Base-by-base conservation (phyloP, 345 rosid genomes). In the Lepidium africanum region DNA sequence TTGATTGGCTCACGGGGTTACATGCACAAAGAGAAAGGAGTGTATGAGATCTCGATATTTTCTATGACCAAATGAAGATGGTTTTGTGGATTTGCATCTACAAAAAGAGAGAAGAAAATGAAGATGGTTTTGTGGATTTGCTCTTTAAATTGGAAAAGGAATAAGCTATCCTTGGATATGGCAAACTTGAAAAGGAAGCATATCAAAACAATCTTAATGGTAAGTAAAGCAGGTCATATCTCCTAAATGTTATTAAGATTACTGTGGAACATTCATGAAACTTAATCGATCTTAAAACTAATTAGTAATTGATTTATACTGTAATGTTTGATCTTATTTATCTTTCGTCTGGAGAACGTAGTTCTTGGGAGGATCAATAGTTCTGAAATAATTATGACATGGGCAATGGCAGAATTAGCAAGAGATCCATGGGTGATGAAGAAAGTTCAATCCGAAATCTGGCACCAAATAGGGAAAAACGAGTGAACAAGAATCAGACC, bases 341-440 rank as follows among this genome's bases (percentile, higher is more conserved):
- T 48, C 1, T 72, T 56, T 39, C 50, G 47, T 32, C 0, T 65
- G 3, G 35, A 84, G 89, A 14, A 84, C 36, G 21, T 85, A 40
- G 59, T 80, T 9, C 3, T 82, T 16, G 86, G 62, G 1, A 89
- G 85, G 43, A 43, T 79, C 2, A 83, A 83, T 61, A 84, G 86
- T 5, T 56, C 76, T 16, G 75, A 85, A 19, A 50, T 77, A 45
- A 69, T 75, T 0, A 53, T 85, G 73, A 54, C 62, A 12, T 87
- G 96, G 96, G 83, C 86, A 23, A 79, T 89, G 84, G 71, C 92
- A 3, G 90, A 86, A 73, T 77, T 89, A 1, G 32, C 33, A 9
- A 82, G 67, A 67, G 81, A 78, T 25, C 83, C 85, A 9, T 63
- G 79, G 48, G 63, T 79, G 55, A 81, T 87, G 89, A 71, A 81